Conservation (phyloP, 768 basidiomycete species). For the Leccinum boreale region DNA sequence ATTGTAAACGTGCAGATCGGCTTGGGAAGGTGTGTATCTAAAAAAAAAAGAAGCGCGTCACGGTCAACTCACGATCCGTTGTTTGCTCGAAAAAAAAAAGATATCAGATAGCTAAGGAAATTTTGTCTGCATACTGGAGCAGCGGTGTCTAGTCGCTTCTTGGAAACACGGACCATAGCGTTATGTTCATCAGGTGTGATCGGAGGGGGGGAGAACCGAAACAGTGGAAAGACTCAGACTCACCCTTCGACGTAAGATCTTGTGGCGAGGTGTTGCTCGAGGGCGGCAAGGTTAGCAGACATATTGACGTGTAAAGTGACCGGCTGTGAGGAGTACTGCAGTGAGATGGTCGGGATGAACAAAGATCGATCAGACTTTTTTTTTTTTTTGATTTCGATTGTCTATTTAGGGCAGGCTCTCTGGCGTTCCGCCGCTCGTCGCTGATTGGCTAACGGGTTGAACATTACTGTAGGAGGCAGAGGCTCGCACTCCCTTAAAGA, state of each 20-base stretch:
- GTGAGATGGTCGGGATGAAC: constrained; percentile 28
- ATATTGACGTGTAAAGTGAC: constrained; percentile 36
- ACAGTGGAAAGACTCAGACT: constrained; percentile 34
- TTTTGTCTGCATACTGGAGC: constrained; percentile 68
- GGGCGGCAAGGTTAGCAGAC: constrained; percentile 65
- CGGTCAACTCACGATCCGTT: constrained; percentile 4
- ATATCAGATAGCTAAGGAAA: constrained; percentile 72
- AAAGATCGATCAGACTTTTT: constrained; percentile 23
- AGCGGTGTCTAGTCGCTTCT: constrained; percentile 93
- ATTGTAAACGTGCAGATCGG: constrained; percentile 91
- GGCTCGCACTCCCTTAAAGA: background rate
- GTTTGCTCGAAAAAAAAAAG: constrained; percentile 7
- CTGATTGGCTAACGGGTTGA: constrained; percentile 13
- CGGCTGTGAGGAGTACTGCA: background rate
- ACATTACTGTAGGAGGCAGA: background rate
- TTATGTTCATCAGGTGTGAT: constrained; percentile 56
- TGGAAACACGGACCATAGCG: constrained; percentile 98
- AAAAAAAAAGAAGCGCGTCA: constrained; percentile 2
- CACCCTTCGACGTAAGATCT: constrained; percentile 92
- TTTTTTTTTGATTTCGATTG: constrained; percentile 13
- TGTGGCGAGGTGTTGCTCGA: constrained; percentile 84
- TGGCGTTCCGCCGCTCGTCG: background rate
- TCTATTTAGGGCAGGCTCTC: constrained; percentile 33
- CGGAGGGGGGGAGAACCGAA: constrained; percentile 8
- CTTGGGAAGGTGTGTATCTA: constrained; percentile 90